phyloP scores from a whole-genome alignment of 2,329 filamentous ascomycete genomes.

The Sclerotinia minor region DNA sequence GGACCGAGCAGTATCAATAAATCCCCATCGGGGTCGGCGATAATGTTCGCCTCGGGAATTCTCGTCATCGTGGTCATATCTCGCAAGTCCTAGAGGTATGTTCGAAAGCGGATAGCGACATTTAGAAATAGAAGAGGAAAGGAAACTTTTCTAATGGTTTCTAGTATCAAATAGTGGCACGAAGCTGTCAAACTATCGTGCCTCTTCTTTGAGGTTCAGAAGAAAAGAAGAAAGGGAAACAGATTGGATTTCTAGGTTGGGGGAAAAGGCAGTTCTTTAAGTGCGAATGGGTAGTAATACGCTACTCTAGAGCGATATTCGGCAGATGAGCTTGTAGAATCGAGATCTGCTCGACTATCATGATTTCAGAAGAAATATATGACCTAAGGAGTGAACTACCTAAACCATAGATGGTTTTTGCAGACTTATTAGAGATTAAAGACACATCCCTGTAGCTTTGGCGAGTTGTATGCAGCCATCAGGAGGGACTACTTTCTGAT shows the following conservation, averaged over 20 bases:
- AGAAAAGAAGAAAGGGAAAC: no score
- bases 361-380: no score
- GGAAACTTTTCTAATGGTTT: neutral
- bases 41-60: neutral
- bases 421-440: neutral
- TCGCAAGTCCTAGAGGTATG: neutral
- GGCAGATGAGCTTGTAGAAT: no score
- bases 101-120: neutral
- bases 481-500: neutral
- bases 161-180: no score
- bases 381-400: neutral
- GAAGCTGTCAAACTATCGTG: no score
- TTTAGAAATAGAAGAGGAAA: neutral
- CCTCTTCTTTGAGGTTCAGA: no score
- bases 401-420: neutral
- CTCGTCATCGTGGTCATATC: neutral
- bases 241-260: no score
- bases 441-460: neutral
- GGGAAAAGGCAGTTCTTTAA: no score
- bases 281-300: no score
- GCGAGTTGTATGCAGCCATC: neutral
- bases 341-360: no score
- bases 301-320: no score
- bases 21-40: slow-evolving; percentile 13
- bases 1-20: neutral